A percentile compares a stretch with the other conserved stretches of the same genome.
These are phyloP conservation scores for Erigeron philadelphicus DNA, from an alignment of 140 eudicot genomes.

Conservation along the genomic window DNA sequence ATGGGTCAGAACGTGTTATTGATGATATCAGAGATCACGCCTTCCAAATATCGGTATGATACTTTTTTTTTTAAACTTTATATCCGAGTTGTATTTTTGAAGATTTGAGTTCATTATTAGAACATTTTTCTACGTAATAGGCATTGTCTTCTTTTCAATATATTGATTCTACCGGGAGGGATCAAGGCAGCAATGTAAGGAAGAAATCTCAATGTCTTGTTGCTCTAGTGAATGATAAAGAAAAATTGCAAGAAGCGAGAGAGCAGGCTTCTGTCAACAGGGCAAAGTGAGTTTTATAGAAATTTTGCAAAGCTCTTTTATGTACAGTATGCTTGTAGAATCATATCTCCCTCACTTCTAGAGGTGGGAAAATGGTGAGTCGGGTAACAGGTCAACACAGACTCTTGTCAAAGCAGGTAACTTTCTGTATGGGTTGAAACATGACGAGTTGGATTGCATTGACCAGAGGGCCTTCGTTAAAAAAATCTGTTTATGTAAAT, in stretches of 20 bases:
- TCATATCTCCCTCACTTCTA: neutral
- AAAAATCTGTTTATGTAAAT: neutral
- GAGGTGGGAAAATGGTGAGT: neutral
- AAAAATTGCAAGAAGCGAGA: conserved; percentile 76
- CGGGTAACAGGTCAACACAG: neutral
- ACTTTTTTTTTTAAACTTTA: conserved; percentile 11
- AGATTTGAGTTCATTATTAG: neutral
- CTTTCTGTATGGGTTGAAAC: neutral
- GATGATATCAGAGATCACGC: conserved; percentile 94
- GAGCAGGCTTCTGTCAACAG: conserved; percentile 84
- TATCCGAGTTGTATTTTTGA: conserved; percentile 9
- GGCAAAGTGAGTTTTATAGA: conserved; percentile 60
- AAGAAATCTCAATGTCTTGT: conserved; percentile 87
- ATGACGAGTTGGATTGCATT: neutral
- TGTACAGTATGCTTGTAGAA: neutral
- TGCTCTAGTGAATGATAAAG: conserved; percentile 84
- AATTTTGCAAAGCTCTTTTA: neutral
- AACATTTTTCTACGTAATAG: conserved; percentile 33
- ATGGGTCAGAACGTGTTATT: conserved; percentile 93
- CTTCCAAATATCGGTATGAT: conserved; percentile 70
- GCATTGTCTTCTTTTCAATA: conserved; percentile 74
- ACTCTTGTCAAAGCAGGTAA: neutral
- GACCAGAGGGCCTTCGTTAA: neutral
- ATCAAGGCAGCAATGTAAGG: conserved; percentile 88
- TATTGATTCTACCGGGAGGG: conserved; percentile 88